Evolutionary conservation across 352 stramenopile species (phyloP).

Genomic region (Phytophthora cactorum): DNA sequence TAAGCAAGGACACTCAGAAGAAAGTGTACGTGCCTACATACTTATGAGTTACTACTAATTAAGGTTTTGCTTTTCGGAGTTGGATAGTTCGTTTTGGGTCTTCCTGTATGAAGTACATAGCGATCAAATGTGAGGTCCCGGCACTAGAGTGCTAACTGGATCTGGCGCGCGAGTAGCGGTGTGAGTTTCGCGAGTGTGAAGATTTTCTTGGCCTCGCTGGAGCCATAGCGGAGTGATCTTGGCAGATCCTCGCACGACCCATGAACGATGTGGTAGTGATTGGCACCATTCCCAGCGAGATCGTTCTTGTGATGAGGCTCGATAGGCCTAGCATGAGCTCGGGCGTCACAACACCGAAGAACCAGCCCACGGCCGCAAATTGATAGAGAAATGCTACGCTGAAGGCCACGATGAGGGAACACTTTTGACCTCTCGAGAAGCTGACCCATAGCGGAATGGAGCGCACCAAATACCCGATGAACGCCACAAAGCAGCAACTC

Average conservation of each 20-base stretch:
- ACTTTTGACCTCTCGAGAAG: conserved; percentile 64
- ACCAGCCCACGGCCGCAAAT: conserved; percentile 51
- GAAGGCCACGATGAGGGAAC: conserved; percentile 57
- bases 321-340: conserved; percentile 66
- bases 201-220: conserved; percentile 16
- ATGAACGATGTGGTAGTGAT: conserved; percentile 78
- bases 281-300: conserved; percentile 75
- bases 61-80: conserved; percentile 1
- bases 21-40: conserved; percentile 37
- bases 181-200: conserved; percentile 22
- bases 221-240: conserved; percentile 23
- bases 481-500: conserved; percentile 71
- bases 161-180: conserved; percentile 40
- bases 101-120: conserved; percentile 13
- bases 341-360: conserved; percentile 40
- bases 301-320: conserved; percentile 72
- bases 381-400: conserved; percentile 53
- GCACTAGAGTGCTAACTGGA: conserved; percentile 19
- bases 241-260: conserved; percentile 40
- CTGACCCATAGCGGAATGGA: conserved; percentile 60
- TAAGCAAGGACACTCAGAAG: conserved; percentile 7
- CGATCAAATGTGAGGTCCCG: background rate
- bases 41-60: conserved; percentile 19
- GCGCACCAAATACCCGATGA: conserved; percentile 62
- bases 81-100: background rate